Base-by-base conservation (phyloP, 352 stramenopile genomes). In the Pythium phragmitis region DNA sequence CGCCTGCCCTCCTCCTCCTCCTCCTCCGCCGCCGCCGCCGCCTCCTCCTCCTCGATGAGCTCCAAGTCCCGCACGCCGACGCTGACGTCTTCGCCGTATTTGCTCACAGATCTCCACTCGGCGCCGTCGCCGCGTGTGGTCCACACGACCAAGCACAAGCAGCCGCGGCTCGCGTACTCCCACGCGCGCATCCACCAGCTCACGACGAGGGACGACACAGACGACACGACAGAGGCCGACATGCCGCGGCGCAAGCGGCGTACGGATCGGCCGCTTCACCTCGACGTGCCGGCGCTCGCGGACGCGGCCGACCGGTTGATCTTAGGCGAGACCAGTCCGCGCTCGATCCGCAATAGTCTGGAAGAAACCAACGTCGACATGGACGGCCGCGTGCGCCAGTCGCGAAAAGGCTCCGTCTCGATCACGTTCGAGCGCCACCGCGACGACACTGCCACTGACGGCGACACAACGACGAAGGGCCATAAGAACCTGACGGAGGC, bases 311-410 rank as follows among this genome's bases (percentile, higher is more conserved):
- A 62, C 0, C 69, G 76, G 43, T 66, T 77, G 55, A 83, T 88
- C 55, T 80, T 79, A 60, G 67, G 74, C 41, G 85, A 86, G 51
- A 78, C 78, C 46, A 91, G 82, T 48, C 82, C 82, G n/a, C 65
- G 80, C 1, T 80, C 77, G 13, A 89, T 91, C 66, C 77, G 76
- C 51, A 85, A 87, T 60, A 87, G 74, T 19, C 69, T 91, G 21
- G 73, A 75, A 11, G 82, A 89, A 57, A 71, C 79, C 28, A 72
- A 84, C 50, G 82, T 76, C 47, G 77, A 75, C 17, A 56, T 82
- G 17, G 69, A 88, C 19, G 73, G 69, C 26, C 78, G 84, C 59
- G 53, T 74, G 2, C 60, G 74, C 30, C 68, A 72, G n/a, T 16
- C 37, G 14, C 59, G 68, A 41, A 77, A 77, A 23, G 53, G 63